phyloP scores from a whole-genome alignment of 768 basidiomycete species.

The Brasilioporus rufonigricans region DNA sequence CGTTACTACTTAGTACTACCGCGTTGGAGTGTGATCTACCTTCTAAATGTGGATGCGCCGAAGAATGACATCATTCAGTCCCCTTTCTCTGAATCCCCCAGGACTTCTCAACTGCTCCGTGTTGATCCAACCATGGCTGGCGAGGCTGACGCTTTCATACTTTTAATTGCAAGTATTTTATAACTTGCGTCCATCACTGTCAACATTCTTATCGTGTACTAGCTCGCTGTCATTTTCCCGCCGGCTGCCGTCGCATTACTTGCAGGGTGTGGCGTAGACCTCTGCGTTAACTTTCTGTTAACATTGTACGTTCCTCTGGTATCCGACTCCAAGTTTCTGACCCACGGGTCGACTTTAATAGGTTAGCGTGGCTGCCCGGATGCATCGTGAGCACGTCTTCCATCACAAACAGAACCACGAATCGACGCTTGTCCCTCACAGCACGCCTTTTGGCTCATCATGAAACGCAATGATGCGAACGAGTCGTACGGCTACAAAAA shows the following conservation, averaged over 20 bases:
- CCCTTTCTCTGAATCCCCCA: neutral
- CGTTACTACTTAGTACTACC: neutral
- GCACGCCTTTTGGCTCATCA: conserved; percentile 87
- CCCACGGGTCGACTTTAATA: conserved; percentile 20
- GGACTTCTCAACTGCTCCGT: neutral
- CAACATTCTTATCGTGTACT: neutral
- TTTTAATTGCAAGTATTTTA: conserved; percentile 10
- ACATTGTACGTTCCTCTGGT: conserved; percentile 56
- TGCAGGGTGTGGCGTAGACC: conserved; percentile 78
- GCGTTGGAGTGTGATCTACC: neutral
- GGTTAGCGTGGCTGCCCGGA: conserved; percentile 74
- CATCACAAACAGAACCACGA: neutral
- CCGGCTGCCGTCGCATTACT: conserved; percentile 74
- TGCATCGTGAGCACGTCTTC: conserved; percentile 37
- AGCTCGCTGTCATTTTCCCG: conserved; percentile 78
- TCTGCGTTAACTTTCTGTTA: conserved; percentile 76
- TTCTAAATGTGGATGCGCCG: conserved; percentile 20
- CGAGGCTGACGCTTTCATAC: conserved; percentile 1
- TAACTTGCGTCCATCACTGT: fast-evolving
- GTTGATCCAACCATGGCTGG: conserved; percentile 16
- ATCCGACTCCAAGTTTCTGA: neutral
- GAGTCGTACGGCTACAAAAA: conserved; percentile 37
- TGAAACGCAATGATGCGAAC: conserved; percentile 78
- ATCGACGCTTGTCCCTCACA: conserved; percentile 12
- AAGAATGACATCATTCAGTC: conserved; percentile 25